Evolutionary conservation across 2,329 filamentous ascomycete genomes (phyloP), one percentile per base, ranked within the genome.

Genomic region (Setomelanomma holmii): DNA sequence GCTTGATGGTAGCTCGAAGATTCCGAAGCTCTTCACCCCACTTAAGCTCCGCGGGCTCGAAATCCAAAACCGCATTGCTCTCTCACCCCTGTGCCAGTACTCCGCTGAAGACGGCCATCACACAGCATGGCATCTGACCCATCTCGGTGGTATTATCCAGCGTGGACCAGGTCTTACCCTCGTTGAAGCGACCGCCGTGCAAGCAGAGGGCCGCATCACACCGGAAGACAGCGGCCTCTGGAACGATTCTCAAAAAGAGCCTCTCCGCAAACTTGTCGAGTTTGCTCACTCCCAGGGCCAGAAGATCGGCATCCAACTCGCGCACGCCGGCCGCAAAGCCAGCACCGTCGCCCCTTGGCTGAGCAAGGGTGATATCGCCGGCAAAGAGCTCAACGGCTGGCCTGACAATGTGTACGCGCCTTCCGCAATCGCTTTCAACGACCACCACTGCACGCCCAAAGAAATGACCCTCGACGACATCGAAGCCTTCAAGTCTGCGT

Each of bases 181-280:
- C 53, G 80, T 93, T 51, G 93, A 96, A 77, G 91, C 92, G 21
- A 92, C 90, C 0, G 80, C 86, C 24, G 89, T 96, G 0, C 80
- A 84, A 8, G 76, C 90, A 5, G 86, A 93, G 61, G 92, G 92
- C 22, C 85, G 93, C 49, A 96, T 96, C 78, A 89, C 89, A 0
- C 91, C 91, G 1, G 82, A 93, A 71, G 90, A 93, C 71, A 77
- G 79, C 11, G 91, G 93, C 0, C 77, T 97, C 6, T 97, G 92
- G 93, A 82, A 89, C 56, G 93, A 96, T 72, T 86, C 83, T 27
- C 93, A 97, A 73, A 88, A 93, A 54, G 87, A 83, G 57, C 86
- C 87, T 0, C 77, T 96, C 51, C 84, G 82, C 68, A 83, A 84
- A 53, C 83, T 93, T 40, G 84, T 87, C 30, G 89, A 96, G 55